Percentiles rank a stretch among this genome's conserved stretches.
phyloP scores from a whole-genome alignment of 768 basidiomycete species.

The Tricholoma saponaceum region DNA sequence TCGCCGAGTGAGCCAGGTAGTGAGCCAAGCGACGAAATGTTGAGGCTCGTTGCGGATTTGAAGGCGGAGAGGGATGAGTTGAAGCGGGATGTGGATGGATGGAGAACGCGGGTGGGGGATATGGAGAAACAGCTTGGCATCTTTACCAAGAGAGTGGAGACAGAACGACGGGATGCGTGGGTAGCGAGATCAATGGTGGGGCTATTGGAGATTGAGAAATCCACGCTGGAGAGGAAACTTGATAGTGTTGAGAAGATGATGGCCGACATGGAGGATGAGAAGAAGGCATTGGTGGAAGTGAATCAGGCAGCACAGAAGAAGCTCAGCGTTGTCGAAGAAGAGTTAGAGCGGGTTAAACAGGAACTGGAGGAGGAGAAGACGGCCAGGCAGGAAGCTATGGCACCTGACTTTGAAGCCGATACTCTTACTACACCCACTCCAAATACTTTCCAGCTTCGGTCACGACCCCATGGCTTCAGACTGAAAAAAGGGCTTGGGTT shows the following conservation, averaged over 20 bases:
- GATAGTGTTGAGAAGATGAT: conserved; percentile 31
- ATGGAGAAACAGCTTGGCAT: conserved; percentile 67
- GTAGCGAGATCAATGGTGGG: conserved; percentile 72
- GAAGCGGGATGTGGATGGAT: conserved; percentile 83
- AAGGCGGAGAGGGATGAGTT: conserved; percentile 89
- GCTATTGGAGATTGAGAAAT: conserved; percentile 64
- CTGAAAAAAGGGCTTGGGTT: conserved; percentile 47
- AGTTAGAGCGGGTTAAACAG: conserved; percentile 36
- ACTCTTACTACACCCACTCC: conserved; percentile 45
- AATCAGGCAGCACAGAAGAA: conserved; percentile 32
- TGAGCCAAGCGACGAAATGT: conserved; percentile 75
- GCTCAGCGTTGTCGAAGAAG: conserved; percentile 41
- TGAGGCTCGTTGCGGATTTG: conserved; percentile 68
- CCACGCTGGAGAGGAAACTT: conserved; percentile 46
- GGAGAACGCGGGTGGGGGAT: conserved; percentile 73
- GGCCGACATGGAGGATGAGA: conserved; percentile 25
- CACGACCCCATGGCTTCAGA: conserved; percentile 17
- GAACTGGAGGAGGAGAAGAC: conserved; percentile 27
- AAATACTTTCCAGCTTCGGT: conserved; percentile 26
- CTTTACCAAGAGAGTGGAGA: conserved; percentile 66
- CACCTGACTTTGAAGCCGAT: conserved; percentile 19
- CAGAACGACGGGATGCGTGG: conserved; percentile 81
- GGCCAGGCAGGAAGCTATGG: conserved; percentile 11
- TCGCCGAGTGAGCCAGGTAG: conserved; percentile 25
- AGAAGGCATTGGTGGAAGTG: conserved; percentile 28